Evolutionary conservation across 148 eudicot genomes (phyloP).

Genomic region (Pouteria glomerata): DNA sequence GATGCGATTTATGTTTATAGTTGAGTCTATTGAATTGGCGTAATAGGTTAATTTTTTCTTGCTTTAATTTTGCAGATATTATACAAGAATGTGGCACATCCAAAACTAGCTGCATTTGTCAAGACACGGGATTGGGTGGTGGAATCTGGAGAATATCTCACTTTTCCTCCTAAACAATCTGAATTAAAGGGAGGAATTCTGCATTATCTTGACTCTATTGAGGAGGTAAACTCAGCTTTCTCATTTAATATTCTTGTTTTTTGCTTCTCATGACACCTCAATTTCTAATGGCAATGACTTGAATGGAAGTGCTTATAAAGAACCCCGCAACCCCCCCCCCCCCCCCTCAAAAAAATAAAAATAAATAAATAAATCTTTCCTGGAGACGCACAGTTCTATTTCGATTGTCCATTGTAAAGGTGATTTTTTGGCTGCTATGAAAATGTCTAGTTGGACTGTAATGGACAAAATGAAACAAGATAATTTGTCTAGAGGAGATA

Average conservation of each 20-base stretch:
- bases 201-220: constrained; percentile 77
- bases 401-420: not conserved
- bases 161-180: constrained; percentile 73
- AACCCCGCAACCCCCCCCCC: not conserved
- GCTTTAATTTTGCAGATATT: constrained; percentile 49
- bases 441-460: not conserved
- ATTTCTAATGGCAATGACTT: not conserved
- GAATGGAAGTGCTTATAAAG: not conserved
- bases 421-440: not conserved
- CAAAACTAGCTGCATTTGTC: constrained; percentile 69
- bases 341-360: not conserved
- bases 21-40: not conserved
- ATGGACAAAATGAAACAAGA: not conserved
- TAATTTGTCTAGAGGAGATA: not conserved
- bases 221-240: constrained; percentile 54
- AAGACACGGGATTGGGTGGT: constrained; percentile 63
- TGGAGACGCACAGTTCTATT: not conserved
- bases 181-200: constrained; percentile 57
- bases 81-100: constrained; percentile 91
- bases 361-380: not conserved
- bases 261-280: not conserved
- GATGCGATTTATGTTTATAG: not conserved
- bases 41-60: constrained; percentile 6
- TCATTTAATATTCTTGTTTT: not conserved
- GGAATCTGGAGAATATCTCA: constrained; percentile 68